Base-by-base conservation (phyloP, 768 basidiomycete genomes). In the Naematelia encephala region DNA sequence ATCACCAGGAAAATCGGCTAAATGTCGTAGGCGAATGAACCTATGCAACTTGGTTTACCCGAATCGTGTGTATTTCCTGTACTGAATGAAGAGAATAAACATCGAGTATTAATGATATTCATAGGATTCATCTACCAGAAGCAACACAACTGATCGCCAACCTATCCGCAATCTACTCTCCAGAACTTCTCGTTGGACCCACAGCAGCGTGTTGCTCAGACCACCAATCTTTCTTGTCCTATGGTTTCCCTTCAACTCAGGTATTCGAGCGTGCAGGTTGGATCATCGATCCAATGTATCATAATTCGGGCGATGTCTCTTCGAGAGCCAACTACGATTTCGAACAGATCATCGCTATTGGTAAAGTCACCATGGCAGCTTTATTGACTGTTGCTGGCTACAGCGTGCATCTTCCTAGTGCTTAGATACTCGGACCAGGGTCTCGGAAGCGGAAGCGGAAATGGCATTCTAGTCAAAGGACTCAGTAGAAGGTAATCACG, bases 251-350 rank as follows among this genome's bases (percentile, higher is more conserved):
- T 5, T 83, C 91, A 0, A 89, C 89, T 0, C 87, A 90, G 65
- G 84, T 94, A 16, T 94, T 91, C 69, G 91, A 93, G 70, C 85
- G 90, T 46, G 88, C 86, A 0, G 91, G 90, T 4, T 84, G 83
- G 10, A 91, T 96, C 70, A 85, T 82, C 16, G 91, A 78, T 62
- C 77, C 75, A 3, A 59, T 16, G 51, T 55, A 52, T 56, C 78
- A 78, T 61, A 76, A 75, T 54, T 67, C 71, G 82, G 88, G 87
- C 42, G 92, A 96, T 73, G 55, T 93, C 49, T 88, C 87, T 66
- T 82, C 88, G 54, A 82, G 92, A 47, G 81, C 82, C 26, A 87
- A 88, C 14, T 96, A 87, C 72, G 90, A 92, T 73, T 82, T 94
- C 57, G 80, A 86, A 19, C 92, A 96, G 75, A 77, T 93, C 56